Percentiles rank a stretch among this genome's conserved stretches.
Conservation (phyloP, 108 stramenopile genomes). For the Aurantiochytrium sp. region DNA sequence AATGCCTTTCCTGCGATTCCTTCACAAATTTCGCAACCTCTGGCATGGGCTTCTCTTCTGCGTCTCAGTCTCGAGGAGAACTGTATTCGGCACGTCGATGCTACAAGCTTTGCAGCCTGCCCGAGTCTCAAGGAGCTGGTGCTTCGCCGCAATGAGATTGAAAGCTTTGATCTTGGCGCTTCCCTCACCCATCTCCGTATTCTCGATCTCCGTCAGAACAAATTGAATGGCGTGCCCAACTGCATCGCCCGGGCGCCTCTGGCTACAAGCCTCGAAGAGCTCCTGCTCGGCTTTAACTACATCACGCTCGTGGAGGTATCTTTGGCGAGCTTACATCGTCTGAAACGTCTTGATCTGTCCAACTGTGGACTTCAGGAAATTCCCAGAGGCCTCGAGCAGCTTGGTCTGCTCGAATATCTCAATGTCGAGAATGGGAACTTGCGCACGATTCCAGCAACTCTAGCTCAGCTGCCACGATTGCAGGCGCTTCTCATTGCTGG, state of each 20-base stretch:
- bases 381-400: neutral
- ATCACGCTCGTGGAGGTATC: neutral
- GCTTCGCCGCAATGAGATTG: neutral
- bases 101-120: neutral
- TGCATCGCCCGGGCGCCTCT: neutral
- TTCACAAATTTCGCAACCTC: neutral
- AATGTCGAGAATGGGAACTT: neutral
- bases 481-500: neutral
- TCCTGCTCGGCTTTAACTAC: neutral
- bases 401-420: neutral
- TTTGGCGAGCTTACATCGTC: neutral
- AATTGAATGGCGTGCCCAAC: neutral
- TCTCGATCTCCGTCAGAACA: neutral
- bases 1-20: neutral
- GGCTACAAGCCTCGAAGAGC: neutral
- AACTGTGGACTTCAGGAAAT: neutral
- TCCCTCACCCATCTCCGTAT: neutral
- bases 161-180: neutral
- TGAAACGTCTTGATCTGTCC: neutral
- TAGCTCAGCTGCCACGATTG: neutral
- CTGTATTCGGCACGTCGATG: neutral
- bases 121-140: neutral
- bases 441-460: neutral
- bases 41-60: neutral
- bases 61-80: neutral